Evolutionary conservation across 352 stramenopile species (phyloP), one percentile per base, ranked within the genome.

Genomic region (Peronospora destructor): DNA sequence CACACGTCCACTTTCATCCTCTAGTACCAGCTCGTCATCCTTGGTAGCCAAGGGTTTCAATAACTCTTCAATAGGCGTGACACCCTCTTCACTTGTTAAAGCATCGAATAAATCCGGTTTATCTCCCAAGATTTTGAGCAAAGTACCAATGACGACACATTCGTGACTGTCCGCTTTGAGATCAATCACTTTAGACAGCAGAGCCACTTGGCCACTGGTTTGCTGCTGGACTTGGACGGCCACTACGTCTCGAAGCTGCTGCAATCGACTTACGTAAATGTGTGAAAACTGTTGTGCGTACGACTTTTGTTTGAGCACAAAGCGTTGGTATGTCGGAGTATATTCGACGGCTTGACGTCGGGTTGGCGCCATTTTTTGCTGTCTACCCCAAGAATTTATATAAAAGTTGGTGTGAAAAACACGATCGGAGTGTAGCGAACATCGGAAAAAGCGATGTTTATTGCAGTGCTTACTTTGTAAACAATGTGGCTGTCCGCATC

Each of bases 221-320:
- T 37, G 35, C 7, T 73, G 50, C 21, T 80, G 63, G 13, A 88
- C 67, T 28, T 71, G 66, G 2, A 58, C 56, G 23, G 62, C 52
- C 26, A 95, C 66, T 2, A 70, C 51, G 21, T 82, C 68, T 21
- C 85, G 84, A 38, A 96, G 73, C 51, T 68, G 58, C 45, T 71
- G 59, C 53, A 95, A 54, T 2, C 87, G 81, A 53, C 69, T 89
- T 50, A 91, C 73, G 65, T 96, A 96, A 30, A 96, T 85, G 66
- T 95, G 84, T 50, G 78, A 92, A 66, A 89, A 96, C 61, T 96
- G 87, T 59, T 91, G 83, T 11, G 64, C 71, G 62, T 90, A 96
- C 53, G 52, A 78, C 56, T 90, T 87, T 41, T 89, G 69, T 64
- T 92, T 87, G 25, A 93, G 64, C 48, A 88, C 68, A 49, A 94